Percentiles rank a stretch among this genome's conserved stretches.
phyloP scores from a whole-genome alignment of 2,329 filamentous ascomycete species.

The Magnaporthiopsis incrustans region DNA sequence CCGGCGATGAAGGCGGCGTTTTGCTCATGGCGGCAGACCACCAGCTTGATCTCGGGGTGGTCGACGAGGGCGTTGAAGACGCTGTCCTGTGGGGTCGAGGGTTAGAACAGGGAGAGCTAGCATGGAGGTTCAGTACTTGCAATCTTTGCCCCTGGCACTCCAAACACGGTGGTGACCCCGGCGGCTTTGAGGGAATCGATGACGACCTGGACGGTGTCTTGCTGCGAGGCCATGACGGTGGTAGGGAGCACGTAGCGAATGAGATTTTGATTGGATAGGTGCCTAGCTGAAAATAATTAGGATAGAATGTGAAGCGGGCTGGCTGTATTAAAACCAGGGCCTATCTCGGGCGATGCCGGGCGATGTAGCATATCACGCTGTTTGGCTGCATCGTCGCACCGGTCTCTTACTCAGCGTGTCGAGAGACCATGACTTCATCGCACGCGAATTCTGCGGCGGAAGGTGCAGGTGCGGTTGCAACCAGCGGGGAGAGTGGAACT shows the following conservation, averaged over 20 bases:
- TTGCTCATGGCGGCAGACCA: constrained; percentile 40
- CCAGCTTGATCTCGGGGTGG: constrained; percentile 36
- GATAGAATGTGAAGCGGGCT: too few species aligned
- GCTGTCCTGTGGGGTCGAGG: constrained; percentile 22
- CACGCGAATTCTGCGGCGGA: too few species aligned
- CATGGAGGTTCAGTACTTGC: too few species aligned
- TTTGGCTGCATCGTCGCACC: too few species aligned
- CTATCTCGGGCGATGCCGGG: neutral
- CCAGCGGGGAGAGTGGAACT: too few species aligned
- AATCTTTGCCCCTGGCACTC: constrained; percentile 39
- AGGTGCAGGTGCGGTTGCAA: too few species aligned
- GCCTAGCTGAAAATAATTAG: too few species aligned
- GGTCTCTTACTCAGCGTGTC: neutral
- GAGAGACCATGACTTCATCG: neutral
- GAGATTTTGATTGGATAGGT: too few species aligned
- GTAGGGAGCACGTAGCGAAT: too few species aligned
- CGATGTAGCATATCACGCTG: neutral
- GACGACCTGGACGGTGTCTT: constrained; percentile 21
- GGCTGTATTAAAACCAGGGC: neutral
- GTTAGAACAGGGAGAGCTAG: too few species aligned
- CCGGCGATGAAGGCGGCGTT: constrained; percentile 43
- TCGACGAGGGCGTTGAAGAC: constrained; percentile 37
- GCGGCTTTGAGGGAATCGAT: constrained; percentile 25
- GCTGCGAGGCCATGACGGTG: neutral
- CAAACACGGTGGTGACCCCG: constrained; percentile 36